These are phyloP conservation scores for Linaria vulgaris DNA, from an alignment of 257 asterid species.

Conservation along the genomic window DNA sequence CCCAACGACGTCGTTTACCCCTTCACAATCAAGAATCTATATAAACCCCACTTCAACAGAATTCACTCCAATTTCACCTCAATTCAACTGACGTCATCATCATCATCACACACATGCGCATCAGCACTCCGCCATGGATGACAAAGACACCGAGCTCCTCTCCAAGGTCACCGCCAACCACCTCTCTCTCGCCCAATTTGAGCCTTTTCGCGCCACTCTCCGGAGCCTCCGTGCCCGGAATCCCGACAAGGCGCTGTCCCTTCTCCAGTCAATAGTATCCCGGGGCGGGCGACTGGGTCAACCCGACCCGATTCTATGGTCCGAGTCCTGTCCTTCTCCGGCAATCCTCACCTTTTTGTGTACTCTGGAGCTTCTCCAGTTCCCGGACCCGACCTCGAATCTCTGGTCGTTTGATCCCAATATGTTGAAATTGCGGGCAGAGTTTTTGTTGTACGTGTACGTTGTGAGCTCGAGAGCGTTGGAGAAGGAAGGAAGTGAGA, in stretches of 20 bases:
- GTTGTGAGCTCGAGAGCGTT: constrained; percentile 44
- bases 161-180: constrained; percentile 72
- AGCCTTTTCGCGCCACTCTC: constrained; percentile 83
- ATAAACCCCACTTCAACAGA: constrained; percentile 11
- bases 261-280: constrained; percentile 66
- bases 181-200: constrained; percentile 83
- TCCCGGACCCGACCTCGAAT: constrained; percentile 62
- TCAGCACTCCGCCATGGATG: constrained; percentile 50
- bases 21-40: too few relatives aligned
- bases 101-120: constrained; percentile 31
- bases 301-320: constrained; percentile 69
- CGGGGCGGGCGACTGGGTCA: constrained; percentile 59
- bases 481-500: constrained; percentile 33
- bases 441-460: constrained; percentile 71
- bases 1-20: too few relatives aligned
- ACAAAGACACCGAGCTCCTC: constrained; percentile 65
- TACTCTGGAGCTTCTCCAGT: constrained; percentile 75
- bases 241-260: constrained; percentile 69
- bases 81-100: not conserved
- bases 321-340: constrained; percentile 81
- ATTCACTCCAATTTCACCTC: constrained; percentile 20
- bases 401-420: constrained; percentile 73
- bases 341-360: constrained; percentile 66
- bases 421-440: constrained; percentile 72
- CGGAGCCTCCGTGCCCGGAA: constrained; percentile 76